Evolutionary conservation across 2,329 filamentous ascomycete genomes (phyloP).

Genomic region (Xylaria sp.): DNA sequence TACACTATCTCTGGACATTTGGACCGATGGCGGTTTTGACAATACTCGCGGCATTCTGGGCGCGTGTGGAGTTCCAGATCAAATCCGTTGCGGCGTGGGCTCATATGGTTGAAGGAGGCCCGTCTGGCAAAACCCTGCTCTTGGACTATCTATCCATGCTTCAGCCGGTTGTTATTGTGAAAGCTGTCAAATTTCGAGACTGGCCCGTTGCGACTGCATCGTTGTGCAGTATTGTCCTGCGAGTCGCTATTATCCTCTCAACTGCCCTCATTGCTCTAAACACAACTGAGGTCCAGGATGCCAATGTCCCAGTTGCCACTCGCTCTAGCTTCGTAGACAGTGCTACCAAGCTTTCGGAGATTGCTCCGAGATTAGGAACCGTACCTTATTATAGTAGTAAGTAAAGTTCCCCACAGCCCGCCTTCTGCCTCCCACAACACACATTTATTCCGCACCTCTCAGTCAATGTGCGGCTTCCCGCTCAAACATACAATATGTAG

Average conservation of each 20-base stretch:
- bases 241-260: background rate
- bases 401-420: too few relatives aligned
- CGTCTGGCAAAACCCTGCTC: background rate
- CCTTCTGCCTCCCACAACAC: too few relatives aligned
- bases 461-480: background rate
- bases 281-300: background rate
- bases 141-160: background rate
- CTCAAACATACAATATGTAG: background rate
- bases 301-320: background rate
- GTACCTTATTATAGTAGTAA: background rate
- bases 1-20: slow-evolving; percentile 9
- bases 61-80: background rate
- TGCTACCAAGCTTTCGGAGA: background rate
- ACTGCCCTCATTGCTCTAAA: background rate
- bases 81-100: background rate
- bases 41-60: background rate
- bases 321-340: background rate
- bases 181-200: background rate
- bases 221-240: background rate
- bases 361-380: background rate
- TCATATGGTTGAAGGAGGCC: background rate
- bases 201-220: background rate
- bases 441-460: background rate
- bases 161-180: background rate
- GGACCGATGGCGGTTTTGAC: background rate